Evolutionary conservation across 805 yeast species (phyloP).

Genomic region (Zygoascus flipseniorum): DNA sequence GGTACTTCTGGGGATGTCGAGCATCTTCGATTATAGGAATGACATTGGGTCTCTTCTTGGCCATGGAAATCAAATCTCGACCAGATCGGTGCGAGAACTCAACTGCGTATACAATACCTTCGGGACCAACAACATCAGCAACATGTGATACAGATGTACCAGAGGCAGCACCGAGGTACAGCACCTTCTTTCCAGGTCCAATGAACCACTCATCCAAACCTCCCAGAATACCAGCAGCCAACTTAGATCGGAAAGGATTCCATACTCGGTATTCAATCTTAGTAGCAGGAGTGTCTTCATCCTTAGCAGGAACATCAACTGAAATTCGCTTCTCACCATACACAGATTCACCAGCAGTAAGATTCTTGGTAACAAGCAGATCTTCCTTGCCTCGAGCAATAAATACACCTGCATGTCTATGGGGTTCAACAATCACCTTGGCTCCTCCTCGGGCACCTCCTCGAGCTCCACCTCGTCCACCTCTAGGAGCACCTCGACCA

Average conservation of each 20-base stretch:
- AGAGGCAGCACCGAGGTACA: conserved; percentile 97
- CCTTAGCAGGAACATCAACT: conserved; percentile 85
- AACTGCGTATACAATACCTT: conserved; percentile 97
- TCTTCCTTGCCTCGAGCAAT: conserved; percentile 99
- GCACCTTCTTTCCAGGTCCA: conserved; percentile 96
- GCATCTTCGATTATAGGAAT: conserved; percentile 99
- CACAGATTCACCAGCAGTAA: conserved; percentile 97
- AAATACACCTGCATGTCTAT: conserved; percentile 95
- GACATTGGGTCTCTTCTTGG: conserved; percentile 99
- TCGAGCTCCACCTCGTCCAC: conserved; percentile 51
- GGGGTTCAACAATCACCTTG: conserved; percentile 96
- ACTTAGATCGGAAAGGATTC: conserved; percentile 99
- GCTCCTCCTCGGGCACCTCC: conserved; percentile 65
- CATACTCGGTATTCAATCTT: conserved; percentile 98
- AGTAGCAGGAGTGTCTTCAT: conserved; percentile 58
- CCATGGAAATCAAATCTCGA: conserved; percentile 98
- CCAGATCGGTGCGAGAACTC: conserved; percentile 99
- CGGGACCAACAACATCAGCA: conserved; percentile 97
- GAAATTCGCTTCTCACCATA: conserved; percentile 97
- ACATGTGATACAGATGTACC: conserved; percentile 99
- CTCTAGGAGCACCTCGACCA: conserved; percentile 43
- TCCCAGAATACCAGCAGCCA: conserved; percentile 99
- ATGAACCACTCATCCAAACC: conserved; percentile 97
- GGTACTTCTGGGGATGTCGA: conserved; percentile 99
- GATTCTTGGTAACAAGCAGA: conserved; percentile 90